These are phyloP conservation scores for Botrytis cinerea DNA, from an alignment of 2,329 filamentous ascomycete genomes.

Conservation along the genomic window DNA sequence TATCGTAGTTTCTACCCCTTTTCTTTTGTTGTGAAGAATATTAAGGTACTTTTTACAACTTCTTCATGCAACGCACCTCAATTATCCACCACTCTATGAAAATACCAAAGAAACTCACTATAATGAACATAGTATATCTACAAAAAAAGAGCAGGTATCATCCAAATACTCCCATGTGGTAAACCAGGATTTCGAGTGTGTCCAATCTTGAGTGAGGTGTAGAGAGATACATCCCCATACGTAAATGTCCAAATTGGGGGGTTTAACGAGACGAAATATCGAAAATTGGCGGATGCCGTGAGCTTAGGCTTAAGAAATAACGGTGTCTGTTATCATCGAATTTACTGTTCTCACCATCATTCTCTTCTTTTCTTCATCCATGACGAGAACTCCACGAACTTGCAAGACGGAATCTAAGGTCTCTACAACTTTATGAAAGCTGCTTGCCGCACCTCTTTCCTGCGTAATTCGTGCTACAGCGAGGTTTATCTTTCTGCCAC, in stretches of 20 bases:
- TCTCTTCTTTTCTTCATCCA: constrained; percentile 64
- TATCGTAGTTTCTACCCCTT: constrained; percentile 8
- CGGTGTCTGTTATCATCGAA: constrained; percentile 20
- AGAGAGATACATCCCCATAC: neutral
- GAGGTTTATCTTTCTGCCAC: constrained; percentile 73
- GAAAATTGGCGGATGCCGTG: neutral
- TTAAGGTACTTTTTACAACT: constrained; percentile 22
- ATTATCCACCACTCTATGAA: constrained; percentile 9
- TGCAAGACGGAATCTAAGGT: constrained; percentile 71
- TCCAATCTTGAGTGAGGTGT: constrained; percentile 9
- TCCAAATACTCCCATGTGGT: constrained; percentile 23
- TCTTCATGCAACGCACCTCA: neutral
- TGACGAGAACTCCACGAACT: constrained; percentile 65
- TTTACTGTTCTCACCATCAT: constrained; percentile 71
- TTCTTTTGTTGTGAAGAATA: constrained; percentile 2
- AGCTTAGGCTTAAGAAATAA: neutral
- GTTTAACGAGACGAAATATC: neutral
- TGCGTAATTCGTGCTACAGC: constrained; percentile 85
- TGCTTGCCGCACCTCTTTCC: constrained; percentile 86
- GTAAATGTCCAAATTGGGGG: constrained; percentile 14
- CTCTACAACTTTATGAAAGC: constrained; percentile 81
- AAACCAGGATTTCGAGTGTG: constrained; percentile 6
- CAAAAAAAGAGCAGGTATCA: constrained; percentile 23
- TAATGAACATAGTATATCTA: constrained; percentile 25
- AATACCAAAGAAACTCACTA: constrained; percentile 22